A percentile compares a stretch with the other conserved stretches of the same genome.
phyloP scores from a whole-genome alignment of 345 rosid species.

The Iberis pinnata region DNA sequence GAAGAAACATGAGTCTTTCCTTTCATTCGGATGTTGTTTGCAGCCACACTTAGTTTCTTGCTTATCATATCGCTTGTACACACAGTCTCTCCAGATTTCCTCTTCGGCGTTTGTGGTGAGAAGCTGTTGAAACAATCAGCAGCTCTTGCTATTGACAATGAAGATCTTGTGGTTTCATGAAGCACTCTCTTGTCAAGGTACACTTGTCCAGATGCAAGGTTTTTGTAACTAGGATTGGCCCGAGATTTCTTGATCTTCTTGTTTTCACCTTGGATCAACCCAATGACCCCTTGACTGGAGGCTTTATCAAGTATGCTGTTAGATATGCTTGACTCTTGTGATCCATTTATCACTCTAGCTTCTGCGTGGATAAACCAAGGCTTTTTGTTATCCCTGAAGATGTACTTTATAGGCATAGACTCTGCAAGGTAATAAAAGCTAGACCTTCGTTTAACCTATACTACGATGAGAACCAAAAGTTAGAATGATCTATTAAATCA shows the following conservation, averaged over 20 bases:
- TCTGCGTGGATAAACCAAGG: slow-evolving; percentile 31
- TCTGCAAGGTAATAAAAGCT: slow-evolving; percentile 15
- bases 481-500: neutral
- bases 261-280: slow-evolving; percentile 6
- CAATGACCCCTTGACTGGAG: slow-evolving; percentile 3
- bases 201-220: neutral
- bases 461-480: neutral
- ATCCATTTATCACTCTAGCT: slow-evolving; percentile 11
- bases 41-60: slow-evolving; percentile 23
- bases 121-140: slow-evolving; percentile 3
- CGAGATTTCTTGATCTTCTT: slow-evolving; percentile 11
- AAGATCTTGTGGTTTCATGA: slow-evolving; percentile 17
- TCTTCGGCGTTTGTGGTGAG: slow-evolving; percentile 1
- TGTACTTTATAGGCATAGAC: slow-evolving; percentile 16
- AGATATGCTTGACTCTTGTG: slow-evolving; percentile 14
- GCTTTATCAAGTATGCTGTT: slow-evolving; percentile 3
- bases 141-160: slow-evolving; percentile 12
- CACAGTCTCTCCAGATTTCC: slow-evolving; percentile 5
- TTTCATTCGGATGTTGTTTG: slow-evolving; percentile 31
- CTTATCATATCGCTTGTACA: slow-evolving; percentile 8
- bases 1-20: slow-evolving; percentile 15
- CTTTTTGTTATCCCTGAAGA: slow-evolving; percentile 17
- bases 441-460: slow-evolving; percentile 25
- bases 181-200: slow-evolving; percentile 11
- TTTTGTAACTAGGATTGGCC: neutral